phyloP scores from a whole-genome alignment of 345 rosid species.

The Litchi chinensis region DNA sequence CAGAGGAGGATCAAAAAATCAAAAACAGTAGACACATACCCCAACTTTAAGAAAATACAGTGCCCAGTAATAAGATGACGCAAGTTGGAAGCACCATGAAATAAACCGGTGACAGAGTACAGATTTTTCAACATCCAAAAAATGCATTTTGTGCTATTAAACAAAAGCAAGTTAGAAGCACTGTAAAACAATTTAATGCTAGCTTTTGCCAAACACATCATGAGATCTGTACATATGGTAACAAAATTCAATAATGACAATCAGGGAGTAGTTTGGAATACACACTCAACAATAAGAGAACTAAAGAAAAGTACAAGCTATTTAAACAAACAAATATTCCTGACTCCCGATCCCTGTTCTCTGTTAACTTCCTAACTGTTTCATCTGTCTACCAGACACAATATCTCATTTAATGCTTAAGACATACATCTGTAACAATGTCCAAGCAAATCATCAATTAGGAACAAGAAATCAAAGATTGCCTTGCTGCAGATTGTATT shows the following conservation, averaged over 20 bases:
- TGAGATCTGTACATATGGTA: neutral
- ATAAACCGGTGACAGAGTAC: neutral
- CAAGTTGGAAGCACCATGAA: neutral
- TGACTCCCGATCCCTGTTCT: neutral
- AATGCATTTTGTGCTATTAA: neutral
- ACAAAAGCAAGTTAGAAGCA: neutral
- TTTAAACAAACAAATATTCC: neutral
- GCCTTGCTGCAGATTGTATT: neutral
- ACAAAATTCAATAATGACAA: neutral
- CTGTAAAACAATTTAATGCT: constrained; percentile 2
- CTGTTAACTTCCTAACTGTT: neutral
- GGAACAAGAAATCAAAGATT: neutral
- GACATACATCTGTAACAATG: neutral
- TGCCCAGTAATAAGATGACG: neutral
- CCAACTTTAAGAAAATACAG: constrained; percentile 13
- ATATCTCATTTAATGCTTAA: neutral
- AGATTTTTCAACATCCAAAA: neutral
- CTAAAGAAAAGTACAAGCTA: neutral
- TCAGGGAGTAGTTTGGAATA: neutral
- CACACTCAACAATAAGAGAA: neutral
- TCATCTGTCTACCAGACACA: neutral
- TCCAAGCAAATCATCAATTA: neutral
- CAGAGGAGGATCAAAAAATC: constrained; percentile 23
- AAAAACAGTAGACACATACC: constrained; percentile 16
- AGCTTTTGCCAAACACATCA: neutral